A percentile compares a stretch with the other conserved stretches of the same genome.
These are phyloP conservation scores for Phytophthora palmivora DNA, from an alignment of 352 stramenopile genomes.

Conservation along the genomic window DNA sequence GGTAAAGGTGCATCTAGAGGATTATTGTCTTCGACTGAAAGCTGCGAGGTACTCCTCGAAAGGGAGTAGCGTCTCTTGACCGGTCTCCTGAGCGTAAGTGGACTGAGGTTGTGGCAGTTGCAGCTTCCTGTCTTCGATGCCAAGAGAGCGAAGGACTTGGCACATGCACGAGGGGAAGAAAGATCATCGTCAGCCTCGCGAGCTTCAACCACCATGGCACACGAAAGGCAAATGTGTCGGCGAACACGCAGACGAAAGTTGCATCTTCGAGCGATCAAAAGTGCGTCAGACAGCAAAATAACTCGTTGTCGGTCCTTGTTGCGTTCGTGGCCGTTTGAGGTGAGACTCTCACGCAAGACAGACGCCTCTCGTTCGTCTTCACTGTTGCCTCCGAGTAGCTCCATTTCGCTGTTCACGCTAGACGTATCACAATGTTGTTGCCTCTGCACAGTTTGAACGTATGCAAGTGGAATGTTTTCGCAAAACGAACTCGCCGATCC, in stretches of 20 bases:
- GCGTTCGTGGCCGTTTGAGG: constrained; percentile 15
- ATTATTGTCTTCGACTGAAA: constrained; percentile 12
- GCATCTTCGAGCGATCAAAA: constrained; percentile 65
- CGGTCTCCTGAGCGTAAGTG: constrained; percentile 47
- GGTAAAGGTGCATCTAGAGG: not conserved
- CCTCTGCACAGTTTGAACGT: not conserved
- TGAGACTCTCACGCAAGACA: constrained; percentile 34
- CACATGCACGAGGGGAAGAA: not conserved
- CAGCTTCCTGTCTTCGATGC: constrained; percentile 61
- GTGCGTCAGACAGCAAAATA: constrained; percentile 69
- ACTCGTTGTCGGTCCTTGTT: constrained; percentile 49
- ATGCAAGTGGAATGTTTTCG: constrained; percentile 21
- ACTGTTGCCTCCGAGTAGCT: constrained; percentile 26
- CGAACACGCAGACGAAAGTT: constrained; percentile 60
- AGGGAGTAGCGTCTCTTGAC: constrained; percentile 37
- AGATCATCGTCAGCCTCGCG: constrained; percentile 9
- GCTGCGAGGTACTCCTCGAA: constrained; percentile 27
- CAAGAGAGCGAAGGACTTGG: constrained; percentile 46
- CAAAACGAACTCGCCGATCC: constrained; percentile 18
- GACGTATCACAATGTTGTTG: constrained; percentile 9
- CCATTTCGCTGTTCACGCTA: constrained; percentile 32
- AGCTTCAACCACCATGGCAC: constrained; percentile 46
- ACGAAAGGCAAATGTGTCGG: constrained; percentile 70
- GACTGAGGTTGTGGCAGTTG: constrained; percentile 61
- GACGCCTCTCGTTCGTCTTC: constrained; percentile 17